Evolutionary conservation across 768 basidiomycete species (phyloP), one percentile per base, ranked within the genome.

Genomic region (Calocybe indica): DNA sequence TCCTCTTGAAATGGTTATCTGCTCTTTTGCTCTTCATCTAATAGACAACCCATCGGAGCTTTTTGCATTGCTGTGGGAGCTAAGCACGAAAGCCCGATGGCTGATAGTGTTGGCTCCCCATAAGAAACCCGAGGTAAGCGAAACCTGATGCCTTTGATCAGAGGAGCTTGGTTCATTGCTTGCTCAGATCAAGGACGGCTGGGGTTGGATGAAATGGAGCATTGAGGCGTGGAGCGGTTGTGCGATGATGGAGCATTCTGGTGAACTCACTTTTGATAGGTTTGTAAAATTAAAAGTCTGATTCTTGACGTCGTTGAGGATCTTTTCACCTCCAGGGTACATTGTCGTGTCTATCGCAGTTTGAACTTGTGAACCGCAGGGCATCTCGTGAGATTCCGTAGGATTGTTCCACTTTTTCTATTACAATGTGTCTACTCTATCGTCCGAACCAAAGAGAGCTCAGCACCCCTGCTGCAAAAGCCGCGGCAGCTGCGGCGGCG

Each of bases 11-110:
- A 72, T 88, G 64, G 76, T 82, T 10, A 60, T 88, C 14, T 85
- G 85, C 56, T 87, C 85, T 3, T 88, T 88, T 55, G 85, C 85
- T 7, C 62, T 89, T 29, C 86, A 89, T 56, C 78, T 89, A 33
- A 62, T 87, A 31, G 76, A 79, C 39, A 72, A 71, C 22, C 58
- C 79, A 2, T 83, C 80, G 0, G 77, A 80, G 45, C 66, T 88
- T 13, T 89, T 80, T 57, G 67, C 81, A 6, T 64, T 88, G 6
- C 67, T 87, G 9, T 80, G 75, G 67, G 81, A 83, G 55, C 62
- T 88, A 33, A 82, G 80, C 50, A 75, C 70, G 38, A 80, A 79
- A 56, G 71, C 72, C 2, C 64, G 64, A 31, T 88, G 85, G 83
- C 69, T 90, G 7, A 72, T 85, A 32, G 72, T 88, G 5, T 64